phyloP scores from a whole-genome alignment of 768 basidiomycete species.

The Porphyrellus cyaneotinctus region DNA sequence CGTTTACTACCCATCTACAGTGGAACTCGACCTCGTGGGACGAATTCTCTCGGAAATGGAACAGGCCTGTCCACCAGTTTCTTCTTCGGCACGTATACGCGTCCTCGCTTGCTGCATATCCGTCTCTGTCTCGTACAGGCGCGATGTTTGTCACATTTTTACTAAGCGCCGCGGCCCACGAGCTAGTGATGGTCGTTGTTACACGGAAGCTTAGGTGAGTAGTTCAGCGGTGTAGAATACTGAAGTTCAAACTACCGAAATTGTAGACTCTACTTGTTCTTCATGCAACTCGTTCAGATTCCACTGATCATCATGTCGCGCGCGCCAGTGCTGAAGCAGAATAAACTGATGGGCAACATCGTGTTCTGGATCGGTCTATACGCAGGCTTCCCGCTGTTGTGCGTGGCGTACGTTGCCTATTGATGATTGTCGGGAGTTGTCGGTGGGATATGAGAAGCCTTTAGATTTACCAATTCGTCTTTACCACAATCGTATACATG shows the following conservation, averaged over 20 bases:
- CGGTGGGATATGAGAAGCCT: conserved; percentile 4
- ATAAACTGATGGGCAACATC: conserved; percentile 76
- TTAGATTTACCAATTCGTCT: neutral
- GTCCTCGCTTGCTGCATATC: conserved; percentile 72
- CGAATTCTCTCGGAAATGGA: conserved; percentile 98
- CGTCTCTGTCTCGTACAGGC: conserved; percentile 61
- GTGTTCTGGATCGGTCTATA: conserved; percentile 95
- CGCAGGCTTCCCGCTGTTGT: conserved; percentile 89
- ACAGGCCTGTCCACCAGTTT: conserved; percentile 93
- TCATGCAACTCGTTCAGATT: conserved; percentile 82
- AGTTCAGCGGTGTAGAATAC: neutral
- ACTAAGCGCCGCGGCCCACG: conserved; percentile 85
- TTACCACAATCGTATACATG: neutral
- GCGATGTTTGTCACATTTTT: conserved; percentile 94
- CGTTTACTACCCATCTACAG: conserved; percentile 29
- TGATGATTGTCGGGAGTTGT: conserved; percentile 26
- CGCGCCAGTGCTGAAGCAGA: conserved; percentile 70
- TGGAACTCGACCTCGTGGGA: conserved; percentile 99
- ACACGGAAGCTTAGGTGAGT: conserved; percentile 84
- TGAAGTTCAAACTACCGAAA: neutral
- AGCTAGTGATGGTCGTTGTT: conserved; percentile 94
- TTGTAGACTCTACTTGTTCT: conserved; percentile 78
- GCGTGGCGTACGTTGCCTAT: conserved; percentile 67
- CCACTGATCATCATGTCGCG: conserved; percentile 84
- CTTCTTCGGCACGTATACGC: conserved; percentile 94